phyloP scores from a whole-genome alignment of 2,329 filamentous ascomycete genomes.

The Cladophialophora chaetospira region DNA sequence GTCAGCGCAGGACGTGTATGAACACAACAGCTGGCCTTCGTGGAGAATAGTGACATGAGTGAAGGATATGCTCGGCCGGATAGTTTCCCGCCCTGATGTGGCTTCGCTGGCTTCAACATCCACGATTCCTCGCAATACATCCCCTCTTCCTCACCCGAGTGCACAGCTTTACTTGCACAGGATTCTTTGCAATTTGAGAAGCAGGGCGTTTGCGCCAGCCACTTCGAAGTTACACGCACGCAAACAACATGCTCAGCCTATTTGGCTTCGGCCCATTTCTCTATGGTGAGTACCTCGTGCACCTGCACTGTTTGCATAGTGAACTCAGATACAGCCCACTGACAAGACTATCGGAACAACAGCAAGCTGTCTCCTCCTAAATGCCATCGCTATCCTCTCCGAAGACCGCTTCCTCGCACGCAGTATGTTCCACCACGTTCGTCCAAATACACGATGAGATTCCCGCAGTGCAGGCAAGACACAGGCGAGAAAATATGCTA shows the following conservation, averaged over 20 bases:
- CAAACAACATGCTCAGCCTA: slow-evolving; percentile 35
- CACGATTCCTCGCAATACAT: background rate
- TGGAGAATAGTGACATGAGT: background rate
- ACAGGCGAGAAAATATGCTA: background rate
- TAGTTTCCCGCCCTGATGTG: background rate
- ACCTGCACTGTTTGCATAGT: too few species aligned
- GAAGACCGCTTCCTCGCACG: slow-evolving; percentile 91
- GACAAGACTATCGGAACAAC: slow-evolving; percentile 31
- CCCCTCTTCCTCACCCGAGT: background rate
- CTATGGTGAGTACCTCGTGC: slow-evolving; percentile 29
- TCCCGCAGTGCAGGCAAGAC: too few species aligned
- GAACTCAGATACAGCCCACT: too few species aligned
- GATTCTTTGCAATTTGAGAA: too few species aligned
- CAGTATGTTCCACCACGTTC: slow-evolving; percentile 42
- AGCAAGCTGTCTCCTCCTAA: slow-evolving; percentile 68
- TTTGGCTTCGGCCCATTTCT: slow-evolving; percentile 36
- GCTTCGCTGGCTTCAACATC: slow-evolving; percentile 2
- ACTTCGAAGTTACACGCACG: background rate
- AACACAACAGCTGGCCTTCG: background rate
- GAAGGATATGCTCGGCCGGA: background rate
- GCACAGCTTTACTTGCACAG: too few species aligned
- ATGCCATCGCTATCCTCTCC: slow-evolving; percentile 89
- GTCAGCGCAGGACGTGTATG: background rate
- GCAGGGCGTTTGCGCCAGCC: too few species aligned
- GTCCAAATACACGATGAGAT: background rate